These are phyloP conservation scores for Colletotrichum sojae DNA, from an alignment of 2,329 filamentous ascomycete genomes.

Conservation along the genomic window DNA sequence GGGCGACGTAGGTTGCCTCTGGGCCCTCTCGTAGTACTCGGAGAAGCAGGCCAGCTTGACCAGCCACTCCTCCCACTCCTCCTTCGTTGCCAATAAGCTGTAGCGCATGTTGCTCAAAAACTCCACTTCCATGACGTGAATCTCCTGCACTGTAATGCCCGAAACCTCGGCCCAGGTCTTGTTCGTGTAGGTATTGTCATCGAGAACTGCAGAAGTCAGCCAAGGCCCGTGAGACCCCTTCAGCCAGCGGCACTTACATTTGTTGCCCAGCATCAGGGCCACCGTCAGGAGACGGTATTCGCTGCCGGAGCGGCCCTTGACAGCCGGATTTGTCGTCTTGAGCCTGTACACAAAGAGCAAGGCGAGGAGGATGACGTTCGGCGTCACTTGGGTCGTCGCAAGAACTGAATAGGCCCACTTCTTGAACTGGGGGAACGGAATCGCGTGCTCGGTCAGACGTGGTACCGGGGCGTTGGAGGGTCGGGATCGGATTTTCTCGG, in stretches of 20 bases:
- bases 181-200: conserved; percentile 99
- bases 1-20: conserved; percentile 55
- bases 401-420: conserved; percentile 96
- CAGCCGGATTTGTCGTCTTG: conserved; percentile 89
- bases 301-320: conserved; percentile 92
- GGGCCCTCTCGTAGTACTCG: conserved; percentile 83
- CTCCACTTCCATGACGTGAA: conserved; percentile 99
- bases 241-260: conserved; percentile 72
- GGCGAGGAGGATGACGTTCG: conserved; percentile 93
- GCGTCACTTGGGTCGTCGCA: conserved; percentile 94
- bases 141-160: conserved; percentile 91
- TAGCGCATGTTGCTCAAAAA: conserved; percentile 99
- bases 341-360: conserved; percentile 93
- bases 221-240: not conserved
- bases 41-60: conserved; percentile 85
- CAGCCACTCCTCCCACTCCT: conserved; percentile 92
- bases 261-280: conserved; percentile 97
- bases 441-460: conserved; percentile 78
- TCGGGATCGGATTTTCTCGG: conserved; percentile 71
- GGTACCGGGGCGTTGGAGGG: conserved; percentile 58
- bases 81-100: conserved; percentile 86
- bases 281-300: conserved; percentile 95
- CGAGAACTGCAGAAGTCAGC: conserved; percentile 74
- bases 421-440: conserved; percentile 83
- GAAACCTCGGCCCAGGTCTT: conserved; percentile 99